These are phyloP conservation scores for Nicotiana knightiana DNA, from an alignment of 257 asterid genomes.

Conservation along the genomic window DNA sequence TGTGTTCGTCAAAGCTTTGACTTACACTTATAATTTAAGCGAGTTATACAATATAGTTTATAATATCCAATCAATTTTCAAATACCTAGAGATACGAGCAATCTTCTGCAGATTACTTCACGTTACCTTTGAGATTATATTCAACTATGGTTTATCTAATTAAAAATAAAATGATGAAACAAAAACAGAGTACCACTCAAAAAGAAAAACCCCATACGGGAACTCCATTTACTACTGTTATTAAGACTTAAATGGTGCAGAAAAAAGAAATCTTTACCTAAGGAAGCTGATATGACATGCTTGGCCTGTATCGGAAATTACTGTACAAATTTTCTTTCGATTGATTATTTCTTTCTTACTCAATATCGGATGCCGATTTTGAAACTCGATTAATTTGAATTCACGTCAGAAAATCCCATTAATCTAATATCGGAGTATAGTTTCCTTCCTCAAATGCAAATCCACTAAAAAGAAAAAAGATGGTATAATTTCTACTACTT, in stretches of 20 bases:
- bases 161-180: not conserved
- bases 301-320: not conserved
- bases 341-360: no score
- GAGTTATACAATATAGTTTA: not conserved
- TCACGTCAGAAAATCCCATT: not conserved
- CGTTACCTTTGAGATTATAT: not conserved
- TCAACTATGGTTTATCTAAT: not conserved
- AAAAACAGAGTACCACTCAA: not conserved
- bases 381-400: no score
- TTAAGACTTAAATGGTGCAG: not conserved
- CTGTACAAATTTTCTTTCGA: not conserved
- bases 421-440: not conserved
- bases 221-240: not conserved
- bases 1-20: not conserved
- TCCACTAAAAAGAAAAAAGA: not conserved
- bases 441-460: not conserved
- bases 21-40: not conserved
- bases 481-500: not conserved
- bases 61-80: not conserved
- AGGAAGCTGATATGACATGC: not conserved
- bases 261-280: not conserved
- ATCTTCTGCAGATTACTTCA: not conserved
- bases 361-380: no score
- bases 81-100: not conserved
- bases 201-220: not conserved